These are phyloP conservation scores for Ophiostoma sp. DNA, from an alignment of 2,329 filamentous ascomycete species.

Conservation along the genomic window DNA sequence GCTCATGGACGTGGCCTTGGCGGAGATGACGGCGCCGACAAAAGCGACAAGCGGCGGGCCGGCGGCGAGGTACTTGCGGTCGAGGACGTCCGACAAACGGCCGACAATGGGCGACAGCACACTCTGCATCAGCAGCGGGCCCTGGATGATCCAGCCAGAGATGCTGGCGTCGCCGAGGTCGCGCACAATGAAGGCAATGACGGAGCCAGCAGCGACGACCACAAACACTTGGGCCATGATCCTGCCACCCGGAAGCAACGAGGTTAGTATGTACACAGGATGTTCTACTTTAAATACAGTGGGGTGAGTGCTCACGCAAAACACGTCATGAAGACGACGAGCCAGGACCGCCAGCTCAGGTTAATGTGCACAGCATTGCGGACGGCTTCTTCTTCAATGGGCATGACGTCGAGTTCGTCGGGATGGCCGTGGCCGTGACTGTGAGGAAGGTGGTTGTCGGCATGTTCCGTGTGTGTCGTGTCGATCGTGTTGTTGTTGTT, in stretches of 20 bases:
- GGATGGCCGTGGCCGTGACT: background rate
- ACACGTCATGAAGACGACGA: slow-evolving; percentile 48
- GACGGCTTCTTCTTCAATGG: slow-evolving; percentile 36
- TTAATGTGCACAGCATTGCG: slow-evolving; percentile 45
- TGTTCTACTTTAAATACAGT: background rate
- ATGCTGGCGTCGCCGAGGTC: slow-evolving; percentile 53
- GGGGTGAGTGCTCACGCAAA: slow-evolving; percentile 44
- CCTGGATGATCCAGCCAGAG: slow-evolving; percentile 58
- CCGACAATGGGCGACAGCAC: slow-evolving; percentile 58
- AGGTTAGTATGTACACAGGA: background rate
- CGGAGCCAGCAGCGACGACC: slow-evolving; percentile 55
- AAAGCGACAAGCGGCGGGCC: slow-evolving; percentile 56
- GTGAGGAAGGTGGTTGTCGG: background rate
- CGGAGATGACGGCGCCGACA: slow-evolving; percentile 54
- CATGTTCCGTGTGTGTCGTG: background rate
- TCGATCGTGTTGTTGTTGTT: background rate
- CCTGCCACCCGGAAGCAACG: slow-evolving; percentile 32
- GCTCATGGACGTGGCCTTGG: slow-evolving; percentile 55
- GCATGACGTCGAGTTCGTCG: slow-evolving; percentile 27
- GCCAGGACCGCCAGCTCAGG: slow-evolving; percentile 56
- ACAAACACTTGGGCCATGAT: slow-evolving; percentile 58
- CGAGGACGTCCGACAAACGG: slow-evolving; percentile 56
- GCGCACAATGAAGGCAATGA: slow-evolving; percentile 56
- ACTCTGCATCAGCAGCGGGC: slow-evolving; percentile 57
- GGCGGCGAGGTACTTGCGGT: slow-evolving; percentile 55